Evolutionary conservation across 2,329 filamentous ascomycete species (phyloP).

Genomic region (Chaetomium sp.): DNA sequence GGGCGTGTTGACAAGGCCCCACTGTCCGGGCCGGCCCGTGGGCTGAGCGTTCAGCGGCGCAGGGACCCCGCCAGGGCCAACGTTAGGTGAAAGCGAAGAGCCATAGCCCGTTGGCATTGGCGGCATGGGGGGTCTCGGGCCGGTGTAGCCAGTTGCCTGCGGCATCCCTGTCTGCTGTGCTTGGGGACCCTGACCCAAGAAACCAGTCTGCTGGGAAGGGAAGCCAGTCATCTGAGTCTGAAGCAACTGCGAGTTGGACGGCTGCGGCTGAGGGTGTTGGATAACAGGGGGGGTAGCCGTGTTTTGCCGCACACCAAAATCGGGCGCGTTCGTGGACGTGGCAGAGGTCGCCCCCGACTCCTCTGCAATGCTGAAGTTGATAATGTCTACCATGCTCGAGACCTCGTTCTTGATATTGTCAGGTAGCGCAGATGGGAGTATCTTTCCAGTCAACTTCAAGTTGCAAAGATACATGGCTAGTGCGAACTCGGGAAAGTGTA

Average conservation of each 20-base stretch:
- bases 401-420: conserved; percentile 93
- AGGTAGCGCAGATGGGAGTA: conserved; percentile 66
- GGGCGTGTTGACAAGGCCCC: conserved; percentile 96
- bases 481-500: conserved; percentile 96
- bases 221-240: conserved; percentile 65
- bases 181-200: conserved; percentile 56
- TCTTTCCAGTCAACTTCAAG: conserved; percentile 79
- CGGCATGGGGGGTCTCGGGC: conserved; percentile 80
- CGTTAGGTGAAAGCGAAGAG: conserved; percentile 44
- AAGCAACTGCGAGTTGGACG: conserved; percentile 62
- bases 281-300: conserved; percentile 47
- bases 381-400: conserved; percentile 99
- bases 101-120: conserved; percentile 60
- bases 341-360: conserved; percentile 49
- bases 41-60: conserved; percentile 81
- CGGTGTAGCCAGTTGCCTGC: conserved; percentile 72
- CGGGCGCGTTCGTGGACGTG: conserved; percentile 58
- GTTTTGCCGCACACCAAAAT: conserved; percentile 52
- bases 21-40: conserved; percentile 87
- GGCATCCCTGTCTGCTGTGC: conserved; percentile 66
- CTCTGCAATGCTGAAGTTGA: conserved; percentile 86
- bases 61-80: conserved; percentile 55
- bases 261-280: conserved; percentile 67
- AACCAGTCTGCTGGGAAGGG: conserved; percentile 51
- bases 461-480: conserved; percentile 99